Percentiles rank a stretch among this genome's conserved stretches.
phyloP scores from a whole-genome alignment of 1,139 yeast genomes.

The Hyphopichia wangnamkhiaoensis region DNA sequence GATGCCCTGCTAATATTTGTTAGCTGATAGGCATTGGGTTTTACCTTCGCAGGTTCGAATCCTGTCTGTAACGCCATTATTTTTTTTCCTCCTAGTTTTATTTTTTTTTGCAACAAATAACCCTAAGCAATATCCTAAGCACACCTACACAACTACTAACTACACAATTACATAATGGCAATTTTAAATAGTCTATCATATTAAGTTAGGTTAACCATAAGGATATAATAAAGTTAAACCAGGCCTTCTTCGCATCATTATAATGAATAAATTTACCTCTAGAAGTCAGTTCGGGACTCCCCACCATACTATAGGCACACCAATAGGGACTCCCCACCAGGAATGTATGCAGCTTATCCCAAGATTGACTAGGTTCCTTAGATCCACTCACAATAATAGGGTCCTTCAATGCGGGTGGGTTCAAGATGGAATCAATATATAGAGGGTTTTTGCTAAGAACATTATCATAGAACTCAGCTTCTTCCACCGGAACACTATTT shows the following conservation, averaged over 20 bases:
- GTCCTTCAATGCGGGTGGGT: constrained; percentile 21
- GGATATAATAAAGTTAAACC: constrained; percentile 16
- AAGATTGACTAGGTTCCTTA: constrained; percentile 28
- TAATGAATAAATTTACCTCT: constrained; percentile 19
- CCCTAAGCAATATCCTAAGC: background rate
- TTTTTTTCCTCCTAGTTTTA: constrained; percentile 22
- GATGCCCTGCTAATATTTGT: constrained; percentile 53
- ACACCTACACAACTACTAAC: background rate
- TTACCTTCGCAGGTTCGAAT: constrained; percentile 89
- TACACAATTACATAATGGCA: background rate
- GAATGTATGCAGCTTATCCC: constrained; percentile 20
- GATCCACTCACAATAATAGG: constrained; percentile 15
- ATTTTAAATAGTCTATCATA: too few relatives aligned
- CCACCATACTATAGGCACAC: constrained; percentile 40
- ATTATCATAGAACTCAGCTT: constrained; percentile 8
- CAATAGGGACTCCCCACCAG: constrained; percentile 24
- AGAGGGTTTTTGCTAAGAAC: constrained; percentile 21
- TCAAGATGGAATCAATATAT: constrained; percentile 20
- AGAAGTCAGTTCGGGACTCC: constrained; percentile 18
- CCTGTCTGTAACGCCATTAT: constrained; percentile 75
- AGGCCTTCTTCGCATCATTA: constrained; percentile 11
- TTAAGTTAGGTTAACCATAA: constrained; percentile 18
- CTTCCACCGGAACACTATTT: constrained; percentile 1
- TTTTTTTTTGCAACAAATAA: background rate
- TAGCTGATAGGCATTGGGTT: constrained; percentile 67